Percentiles rank a stretch among this genome's conserved stretches.
Evolutionary conservation across 192 early-diverging fungal genomes (phyloP).

Genomic region (Umbelopsis sp.): DNA sequence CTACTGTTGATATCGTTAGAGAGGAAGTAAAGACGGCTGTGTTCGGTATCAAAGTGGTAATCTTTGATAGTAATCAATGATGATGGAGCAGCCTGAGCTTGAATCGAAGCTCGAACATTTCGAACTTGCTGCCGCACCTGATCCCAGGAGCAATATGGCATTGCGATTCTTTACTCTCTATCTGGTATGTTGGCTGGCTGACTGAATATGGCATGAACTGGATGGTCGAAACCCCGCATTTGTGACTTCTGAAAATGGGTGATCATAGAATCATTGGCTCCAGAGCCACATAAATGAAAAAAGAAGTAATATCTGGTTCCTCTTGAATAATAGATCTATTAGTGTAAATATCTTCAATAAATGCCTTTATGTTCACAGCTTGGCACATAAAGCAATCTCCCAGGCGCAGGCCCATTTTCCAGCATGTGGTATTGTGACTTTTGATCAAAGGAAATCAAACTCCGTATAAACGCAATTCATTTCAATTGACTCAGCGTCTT

Average conservation of each 20-base stretch:
- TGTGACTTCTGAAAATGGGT: neutral
- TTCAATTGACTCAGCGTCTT: neutral
- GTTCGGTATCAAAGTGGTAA: conserved; percentile 53
- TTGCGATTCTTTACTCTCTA: neutral
- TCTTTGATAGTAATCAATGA: conserved; percentile 46
- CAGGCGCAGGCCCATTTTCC: too few species aligned
- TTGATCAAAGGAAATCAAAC: too few species aligned
- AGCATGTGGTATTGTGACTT: too few species aligned
- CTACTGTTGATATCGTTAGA: conserved; percentile 27
- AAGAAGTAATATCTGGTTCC: too few species aligned
- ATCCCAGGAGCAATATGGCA: conserved; percentile 52
- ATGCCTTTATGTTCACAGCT: too few species aligned
- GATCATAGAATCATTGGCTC: too few species aligned
- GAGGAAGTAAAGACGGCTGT: conserved; percentile 55
- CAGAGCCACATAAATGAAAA: too few species aligned
- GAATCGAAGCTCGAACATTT: conserved; percentile 46
- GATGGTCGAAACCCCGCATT: neutral
- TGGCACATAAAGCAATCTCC: too few species aligned
- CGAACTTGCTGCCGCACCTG: conserved; percentile 57
- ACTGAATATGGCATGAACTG: neutral
- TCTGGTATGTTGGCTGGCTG: neutral
- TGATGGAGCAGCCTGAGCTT: conserved; percentile 35
- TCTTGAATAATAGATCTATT: too few species aligned
- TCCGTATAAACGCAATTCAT: too few species aligned
- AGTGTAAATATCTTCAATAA: too few species aligned